Conservation (phyloP, 2,329 filamentous ascomycete species). For the Bipolaris victoriae region DNA sequence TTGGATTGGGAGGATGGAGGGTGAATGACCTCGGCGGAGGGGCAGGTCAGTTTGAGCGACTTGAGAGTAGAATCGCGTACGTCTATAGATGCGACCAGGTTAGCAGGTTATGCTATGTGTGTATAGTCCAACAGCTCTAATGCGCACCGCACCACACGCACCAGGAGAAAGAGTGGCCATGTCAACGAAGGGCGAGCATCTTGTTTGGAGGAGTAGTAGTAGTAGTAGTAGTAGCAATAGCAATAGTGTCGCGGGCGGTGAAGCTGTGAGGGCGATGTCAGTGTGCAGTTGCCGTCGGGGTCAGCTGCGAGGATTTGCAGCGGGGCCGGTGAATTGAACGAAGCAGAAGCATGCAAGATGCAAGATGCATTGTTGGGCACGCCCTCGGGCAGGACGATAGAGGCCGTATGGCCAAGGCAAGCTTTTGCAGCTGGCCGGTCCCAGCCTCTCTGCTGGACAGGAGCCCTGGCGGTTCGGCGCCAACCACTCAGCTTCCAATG, state of each 20-base stretch:
- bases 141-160: conserved; percentile 20
- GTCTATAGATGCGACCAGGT: conserved; percentile 36
- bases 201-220: conserved; percentile 9
- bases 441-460: neutral
- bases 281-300: neutral
- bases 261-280: conserved; percentile 9
- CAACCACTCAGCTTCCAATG: neutral
- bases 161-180: conserved; percentile 39
- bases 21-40: conserved; percentile 44
- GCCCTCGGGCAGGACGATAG: neutral
- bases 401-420: conserved; percentile 1
- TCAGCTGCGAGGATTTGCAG: neutral
- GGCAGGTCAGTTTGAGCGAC: conserved; percentile 46
- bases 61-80: conserved; percentile 46
- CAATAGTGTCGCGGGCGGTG: conserved; percentile 7
- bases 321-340: conserved; percentile 1
- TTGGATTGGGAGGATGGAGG: conserved; percentile 27
- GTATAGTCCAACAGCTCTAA: conserved; percentile 8
- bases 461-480: neutral
- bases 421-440: neutral
- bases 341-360: neutral
- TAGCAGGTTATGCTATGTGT: conserved; percentile 21
- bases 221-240: neutral
- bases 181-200: conserved; percentile 18
- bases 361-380: neutral